Conservation (phyloP, 257 asterid genomes). For the Thymus quinquecostatus region DNA sequence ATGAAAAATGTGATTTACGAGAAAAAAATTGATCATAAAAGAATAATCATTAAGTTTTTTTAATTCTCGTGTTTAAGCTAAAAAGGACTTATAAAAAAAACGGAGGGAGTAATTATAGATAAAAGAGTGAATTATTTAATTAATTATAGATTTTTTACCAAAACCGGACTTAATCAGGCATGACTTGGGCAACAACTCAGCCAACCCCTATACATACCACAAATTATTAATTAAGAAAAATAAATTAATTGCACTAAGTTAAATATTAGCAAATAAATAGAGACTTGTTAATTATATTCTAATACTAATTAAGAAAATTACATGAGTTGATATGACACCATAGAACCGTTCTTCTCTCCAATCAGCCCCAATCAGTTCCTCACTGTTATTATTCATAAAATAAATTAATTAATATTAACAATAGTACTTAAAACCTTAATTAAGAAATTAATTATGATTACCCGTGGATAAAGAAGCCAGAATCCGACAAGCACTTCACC, state of each 20-base stretch:
- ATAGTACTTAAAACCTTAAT: too few species aligned
- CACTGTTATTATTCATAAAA: conserved; percentile 12
- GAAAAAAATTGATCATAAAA: too few species aligned
- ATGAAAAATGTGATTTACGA: too few species aligned
- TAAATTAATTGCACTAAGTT: too few species aligned
- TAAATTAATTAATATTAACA: too few species aligned
- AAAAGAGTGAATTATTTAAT: neutral
- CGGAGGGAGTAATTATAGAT: too few species aligned
- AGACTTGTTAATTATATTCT: too few species aligned
- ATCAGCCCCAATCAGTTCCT: conserved; percentile 20
- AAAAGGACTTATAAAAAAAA: too few species aligned
- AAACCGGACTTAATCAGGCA: neutral
- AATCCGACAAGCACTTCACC: conserved; percentile 49
- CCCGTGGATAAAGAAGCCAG: conserved; percentile 45
- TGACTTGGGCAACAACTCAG: neutral
- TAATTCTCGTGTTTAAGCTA: too few species aligned
- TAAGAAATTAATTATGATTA: neutral
- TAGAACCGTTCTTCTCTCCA: neutral
- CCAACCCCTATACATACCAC: neutral
- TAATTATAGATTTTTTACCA: neutral
- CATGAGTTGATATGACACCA: neutral
- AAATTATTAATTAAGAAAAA: neutral
- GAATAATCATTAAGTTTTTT: too few species aligned
- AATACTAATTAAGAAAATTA: neutral
- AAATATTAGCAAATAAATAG: too few species aligned